These are phyloP conservation scores for Suillus weaverae DNA, from an alignment of 768 basidiomycete species.

Conservation along the genomic window DNA sequence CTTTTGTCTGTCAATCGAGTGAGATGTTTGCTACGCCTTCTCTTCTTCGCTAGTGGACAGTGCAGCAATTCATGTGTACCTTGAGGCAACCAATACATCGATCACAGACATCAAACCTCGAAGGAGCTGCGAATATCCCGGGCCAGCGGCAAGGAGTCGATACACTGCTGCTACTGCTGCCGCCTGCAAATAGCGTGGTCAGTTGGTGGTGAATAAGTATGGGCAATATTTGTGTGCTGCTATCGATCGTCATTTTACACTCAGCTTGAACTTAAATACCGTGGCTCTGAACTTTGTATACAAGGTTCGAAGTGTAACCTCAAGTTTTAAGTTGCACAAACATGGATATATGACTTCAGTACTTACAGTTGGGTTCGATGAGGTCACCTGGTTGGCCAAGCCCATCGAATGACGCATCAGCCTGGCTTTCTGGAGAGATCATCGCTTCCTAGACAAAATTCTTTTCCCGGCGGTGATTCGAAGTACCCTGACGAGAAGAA, in stretches of 20 bases:
- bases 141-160: neutral
- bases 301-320: constrained; percentile 1
- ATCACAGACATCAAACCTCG: neutral
- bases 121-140: neutral
- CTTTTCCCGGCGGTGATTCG: neutral
- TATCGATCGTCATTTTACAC: neutral
- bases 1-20: neutral
- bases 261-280: constrained; percentile 2
- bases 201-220: neutral
- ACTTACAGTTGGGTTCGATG: neutral
- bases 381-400: neutral
- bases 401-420: neutral
- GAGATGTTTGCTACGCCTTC: neutral
- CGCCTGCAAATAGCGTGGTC: neutral
- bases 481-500: neutral
- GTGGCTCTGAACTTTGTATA: constrained; percentile 1
- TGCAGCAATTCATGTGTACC: neutral
- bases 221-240: neutral
- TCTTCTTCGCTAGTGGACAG: neutral
- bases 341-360: neutral
- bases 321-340: neutral
- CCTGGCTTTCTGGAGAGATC: neutral
- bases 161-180: neutral
- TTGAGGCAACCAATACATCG: neutral
- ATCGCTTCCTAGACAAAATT: neutral